These are phyloP conservation scores for Phytopythium vexans DNA, from an alignment of 352 stramenopile species.

Conservation along the genomic window DNA sequence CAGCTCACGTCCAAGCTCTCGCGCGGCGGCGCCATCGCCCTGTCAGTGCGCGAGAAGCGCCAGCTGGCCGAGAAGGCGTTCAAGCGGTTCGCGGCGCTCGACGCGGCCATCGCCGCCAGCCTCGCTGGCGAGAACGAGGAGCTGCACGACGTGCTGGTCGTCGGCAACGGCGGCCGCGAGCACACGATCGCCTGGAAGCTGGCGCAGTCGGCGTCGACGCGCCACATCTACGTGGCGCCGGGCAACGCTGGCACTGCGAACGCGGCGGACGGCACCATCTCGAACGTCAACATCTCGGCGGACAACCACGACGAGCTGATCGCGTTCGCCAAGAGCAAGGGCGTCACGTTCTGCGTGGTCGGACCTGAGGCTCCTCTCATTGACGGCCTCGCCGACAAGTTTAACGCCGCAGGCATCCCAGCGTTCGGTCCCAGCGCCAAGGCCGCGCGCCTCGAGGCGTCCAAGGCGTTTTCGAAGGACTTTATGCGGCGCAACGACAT, in stretches of 20 bases:
- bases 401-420: constrained; percentile 89
- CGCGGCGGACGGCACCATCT: constrained; percentile 39
- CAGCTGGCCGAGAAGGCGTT: constrained; percentile 80
- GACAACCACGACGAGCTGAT: constrained; percentile 67
- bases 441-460: constrained; percentile 96
- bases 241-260: constrained; percentile 88
- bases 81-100: constrained; percentile 64
- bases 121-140: constrained; percentile 53
- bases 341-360: constrained; percentile 95
- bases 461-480: constrained; percentile 99
- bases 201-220: constrained; percentile 67
- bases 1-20: constrained; percentile 55
- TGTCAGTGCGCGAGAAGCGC: constrained; percentile 69
- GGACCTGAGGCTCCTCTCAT: constrained; percentile 97
- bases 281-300: constrained; percentile 74
- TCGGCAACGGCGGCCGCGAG: constrained; percentile 92
- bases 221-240: constrained; percentile 87
- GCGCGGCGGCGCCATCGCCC: constrained; percentile 54
- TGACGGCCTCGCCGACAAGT: constrained; percentile 94
- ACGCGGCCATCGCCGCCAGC: constrained; percentile 55
- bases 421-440: constrained; percentile 95
- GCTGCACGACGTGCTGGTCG: constrained; percentile 88
- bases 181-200: constrained; percentile 95
- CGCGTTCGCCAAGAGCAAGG: constrained; percentile 82
- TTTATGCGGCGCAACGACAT: constrained; percentile 98